Evolutionary conservation across 1,139 yeast species (phyloP).

Genomic region (Schwanniomyces etchellsii): DNA sequence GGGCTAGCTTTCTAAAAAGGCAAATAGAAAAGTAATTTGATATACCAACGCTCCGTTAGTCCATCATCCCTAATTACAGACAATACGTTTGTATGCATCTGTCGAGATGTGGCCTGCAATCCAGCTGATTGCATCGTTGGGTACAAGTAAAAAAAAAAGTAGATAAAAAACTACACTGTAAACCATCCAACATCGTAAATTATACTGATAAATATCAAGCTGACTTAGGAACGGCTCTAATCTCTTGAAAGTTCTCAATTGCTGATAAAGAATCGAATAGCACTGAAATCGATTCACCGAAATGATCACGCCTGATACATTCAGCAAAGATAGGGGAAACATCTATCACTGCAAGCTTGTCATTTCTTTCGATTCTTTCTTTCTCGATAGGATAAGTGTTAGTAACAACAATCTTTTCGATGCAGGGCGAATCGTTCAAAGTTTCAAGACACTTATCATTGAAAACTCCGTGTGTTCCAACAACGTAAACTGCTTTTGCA

Average conservation of each 20-base stretch:
- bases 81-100: slow-evolving; percentile 10
- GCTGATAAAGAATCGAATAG: slow-evolving; percentile 82
- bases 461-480: slow-evolving; percentile 95
- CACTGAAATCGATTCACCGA: slow-evolving; percentile 92
- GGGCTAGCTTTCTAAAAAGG: too few relatives aligned
- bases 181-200: slow-evolving; percentile 1
- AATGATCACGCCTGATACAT: slow-evolving; percentile 96
- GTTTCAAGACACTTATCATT: slow-evolving; percentile 80
- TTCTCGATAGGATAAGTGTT: slow-evolving; percentile 87
- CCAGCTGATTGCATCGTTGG: slow-evolving; percentile 60
- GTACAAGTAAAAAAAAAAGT: slow-evolving; percentile 4
- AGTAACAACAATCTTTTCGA: slow-evolving; percentile 87
- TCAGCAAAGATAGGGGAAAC: slow-evolving; percentile 95
- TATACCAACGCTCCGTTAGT: slow-evolving; percentile 68
- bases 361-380: slow-evolving; percentile 48
- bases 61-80: slow-evolving; percentile 27
- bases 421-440: slow-evolving; percentile 71
- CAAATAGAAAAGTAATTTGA: too few relatives aligned
- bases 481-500: slow-evolving; percentile 82
- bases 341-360: slow-evolving; percentile 80
- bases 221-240: neutral
- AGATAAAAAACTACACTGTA: slow-evolving; percentile 1
- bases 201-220: neutral
- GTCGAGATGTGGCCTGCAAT: slow-evolving; percentile 47
- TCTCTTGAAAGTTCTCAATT: slow-evolving; percentile 31